These are phyloP conservation scores for Yamadazyma akitaensis DNA, from an alignment of 805 yeast species.

Conservation along the genomic window DNA sequence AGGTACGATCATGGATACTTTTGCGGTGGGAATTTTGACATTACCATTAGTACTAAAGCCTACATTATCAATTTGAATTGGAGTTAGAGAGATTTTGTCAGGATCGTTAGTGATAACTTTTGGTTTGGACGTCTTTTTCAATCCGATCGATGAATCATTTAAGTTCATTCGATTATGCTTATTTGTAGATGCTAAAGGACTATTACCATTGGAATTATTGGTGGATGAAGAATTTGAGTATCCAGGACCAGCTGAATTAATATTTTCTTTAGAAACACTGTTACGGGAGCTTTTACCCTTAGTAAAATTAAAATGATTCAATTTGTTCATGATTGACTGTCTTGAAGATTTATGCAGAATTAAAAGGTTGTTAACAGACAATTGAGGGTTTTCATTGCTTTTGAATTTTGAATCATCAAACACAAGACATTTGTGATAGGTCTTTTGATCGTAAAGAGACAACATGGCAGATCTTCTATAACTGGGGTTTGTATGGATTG, in stretches of 20 bases:
- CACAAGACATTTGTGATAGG: slow-evolving; percentile 32
- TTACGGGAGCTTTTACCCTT: background rate
- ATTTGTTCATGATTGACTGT: slow-evolving; percentile 13
- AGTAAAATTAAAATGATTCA: slow-evolving; percentile 7
- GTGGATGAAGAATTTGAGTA: background rate
- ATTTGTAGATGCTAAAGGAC: slow-evolving; percentile 7
- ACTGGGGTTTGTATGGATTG: slow-evolving; percentile 42
- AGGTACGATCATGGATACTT: slow-evolving; percentile 49
- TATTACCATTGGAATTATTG: background rate
- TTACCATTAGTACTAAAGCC: slow-evolving; percentile 52
- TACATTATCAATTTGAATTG: slow-evolving; percentile 13
- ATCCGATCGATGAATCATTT: slow-evolving; percentile 37
- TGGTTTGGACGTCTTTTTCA: slow-evolving; percentile 23
- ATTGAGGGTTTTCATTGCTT: slow-evolving; percentile 32
- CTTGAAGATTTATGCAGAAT: slow-evolving; percentile 37
- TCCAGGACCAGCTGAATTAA: slow-evolving; percentile 9
- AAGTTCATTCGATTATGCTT: slow-evolving; percentile 32
- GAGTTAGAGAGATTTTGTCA: slow-evolving; percentile 10
- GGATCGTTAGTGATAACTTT: background rate
- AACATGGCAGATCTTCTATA: slow-evolving; percentile 45
- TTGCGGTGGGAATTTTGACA: slow-evolving; percentile 49
- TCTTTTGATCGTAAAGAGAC: slow-evolving; percentile 37
- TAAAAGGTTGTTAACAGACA: slow-evolving; percentile 35
- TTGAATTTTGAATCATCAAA: slow-evolving; percentile 20
- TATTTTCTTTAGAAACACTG: background rate